Base-by-base conservation (phyloP, 163 green algal genomes). In the Volvox carteri region DNA sequence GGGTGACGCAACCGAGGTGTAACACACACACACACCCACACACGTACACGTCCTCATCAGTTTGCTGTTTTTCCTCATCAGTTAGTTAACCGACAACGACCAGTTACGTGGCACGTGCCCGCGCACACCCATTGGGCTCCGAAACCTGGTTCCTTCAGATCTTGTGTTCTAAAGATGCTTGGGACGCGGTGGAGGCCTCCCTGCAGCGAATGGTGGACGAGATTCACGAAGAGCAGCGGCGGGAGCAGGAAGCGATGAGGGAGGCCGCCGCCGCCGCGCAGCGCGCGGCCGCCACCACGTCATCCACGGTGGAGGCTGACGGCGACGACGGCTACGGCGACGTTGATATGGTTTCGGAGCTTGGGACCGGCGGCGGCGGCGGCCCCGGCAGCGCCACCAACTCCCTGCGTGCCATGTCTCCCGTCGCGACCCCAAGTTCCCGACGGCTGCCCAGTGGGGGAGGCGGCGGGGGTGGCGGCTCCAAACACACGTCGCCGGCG, bases 111-210 rank as follows among this genome's bases (percentile, higher is more conserved):
- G n/a, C n/a, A n/a, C n/a, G n/a, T n/a, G n/a, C n/a, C n/a, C n/a
- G n/a, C n/a, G n/a, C n/a, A n/a, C n/a, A n/a, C n/a, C n/a, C n/a
- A n/a, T n/a, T n/a, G n/a, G n/a, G n/a, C n/a, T n/a, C n/a, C n/a
- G n/a, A n/a, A n/a, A n/a, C n/a, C n/a, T n/a, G n/a, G n/a, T n/a
- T n/a, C n/a, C 1, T 44, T 12, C 83, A 88, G 83, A 81, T 88
- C 37, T 21, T 88, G 50, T 88, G 83, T 52, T 83, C 67, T 33
- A 67, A 68, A 5, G 83, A 88, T 35, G 83, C 83, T 4, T 88
- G 83, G 83, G 83, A 81, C 44, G 50, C 68, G 48, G 83, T 88
- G 50, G 11, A 39, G 11, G 50, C 50, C 14, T 81, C 50, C 37
- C 25, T 88, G 28, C 12, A 30, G 21, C 6, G 28, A 11, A 62